Percentiles rank a stretch among this genome's conserved stretches.
phyloP scores from a whole-genome alignment of 2,329 filamentous ascomycete genomes.

The Fonsecaea multimorphosa region DNA sequence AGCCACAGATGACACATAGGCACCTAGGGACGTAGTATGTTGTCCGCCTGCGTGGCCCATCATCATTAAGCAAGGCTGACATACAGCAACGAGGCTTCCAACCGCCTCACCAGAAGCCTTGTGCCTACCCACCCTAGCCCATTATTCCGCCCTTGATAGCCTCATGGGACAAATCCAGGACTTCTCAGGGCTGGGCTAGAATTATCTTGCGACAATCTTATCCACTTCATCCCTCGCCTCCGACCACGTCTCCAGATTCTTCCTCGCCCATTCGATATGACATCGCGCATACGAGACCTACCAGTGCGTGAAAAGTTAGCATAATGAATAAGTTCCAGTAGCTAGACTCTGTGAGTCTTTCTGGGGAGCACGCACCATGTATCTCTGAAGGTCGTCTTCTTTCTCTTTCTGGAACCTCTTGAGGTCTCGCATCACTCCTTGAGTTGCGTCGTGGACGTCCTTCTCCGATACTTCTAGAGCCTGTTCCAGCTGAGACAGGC shows the following conservation, averaged over 20 bases:
- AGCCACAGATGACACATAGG: neutral
- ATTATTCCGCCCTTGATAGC: neutral
- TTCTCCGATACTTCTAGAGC: conserved; percentile 85
- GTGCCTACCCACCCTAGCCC: neutral
- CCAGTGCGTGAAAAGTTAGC: conserved; percentile 1
- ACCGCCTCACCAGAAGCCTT: conserved; percentile 1
- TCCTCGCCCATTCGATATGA: conserved; percentile 92
- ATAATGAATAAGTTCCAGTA: neutral
- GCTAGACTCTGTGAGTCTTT: neutral
- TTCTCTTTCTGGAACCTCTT: conserved; percentile 94
- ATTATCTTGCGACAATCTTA: conserved; percentile 68
- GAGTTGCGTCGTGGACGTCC: conserved; percentile 91
- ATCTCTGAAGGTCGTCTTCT: conserved; percentile 88
- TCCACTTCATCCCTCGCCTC: conserved; percentile 85
- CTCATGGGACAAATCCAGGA: neutral
- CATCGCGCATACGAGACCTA: conserved; percentile 91
- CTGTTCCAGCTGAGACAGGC: conserved; percentile 80
- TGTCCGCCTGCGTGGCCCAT: neutral
- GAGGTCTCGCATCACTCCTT: conserved; percentile 84
- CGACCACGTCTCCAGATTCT: conserved; percentile 89
- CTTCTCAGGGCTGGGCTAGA: neutral
- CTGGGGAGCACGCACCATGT: conserved; percentile 76
- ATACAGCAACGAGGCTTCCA: neutral
- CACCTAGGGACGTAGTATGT: too few species aligned
- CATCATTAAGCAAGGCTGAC: conserved; percentile 5